Percentiles rank a stretch among this genome's conserved stretches.
Conservation (phyloP, 148 eudicot genomes). For the Camellia japonica region DNA sequence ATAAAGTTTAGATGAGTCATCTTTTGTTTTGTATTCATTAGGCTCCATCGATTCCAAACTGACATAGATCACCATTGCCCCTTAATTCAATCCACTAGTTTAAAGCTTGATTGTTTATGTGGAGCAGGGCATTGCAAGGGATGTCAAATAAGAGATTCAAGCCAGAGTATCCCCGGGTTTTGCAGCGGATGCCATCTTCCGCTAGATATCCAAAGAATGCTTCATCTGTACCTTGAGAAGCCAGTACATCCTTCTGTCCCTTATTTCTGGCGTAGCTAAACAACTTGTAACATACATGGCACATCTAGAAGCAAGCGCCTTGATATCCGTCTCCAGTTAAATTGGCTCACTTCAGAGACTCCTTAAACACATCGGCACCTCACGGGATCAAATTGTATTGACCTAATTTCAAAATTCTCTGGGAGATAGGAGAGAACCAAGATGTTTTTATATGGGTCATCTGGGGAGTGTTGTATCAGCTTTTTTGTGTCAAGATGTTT, state of each 20-base stretch:
- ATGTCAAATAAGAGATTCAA: constrained; percentile 53
- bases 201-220: constrained; percentile 52
- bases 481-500: background rate
- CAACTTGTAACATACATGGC: background rate
- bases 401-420: background rate
- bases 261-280: constrained; percentile 6
- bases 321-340: constrained; percentile 7
- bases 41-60: background rate
- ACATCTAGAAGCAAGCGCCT: constrained; percentile 6
- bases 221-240: constrained; percentile 56
- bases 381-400: background rate
- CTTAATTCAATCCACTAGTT: background rate
- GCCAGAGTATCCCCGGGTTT: constrained; percentile 46
- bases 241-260: background rate
- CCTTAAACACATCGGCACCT: background rate
- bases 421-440: background rate
- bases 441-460: background rate
- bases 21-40: background rate
- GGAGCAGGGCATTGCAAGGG: constrained; percentile 55
- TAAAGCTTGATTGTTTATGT: background rate
- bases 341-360: background rate
- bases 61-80: background rate
- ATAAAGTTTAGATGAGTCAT: background rate
- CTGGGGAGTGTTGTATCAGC: background rate
- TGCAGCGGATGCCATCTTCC: constrained; percentile 58